A percentile compares a stretch with the other conserved stretches of the same genome.
These are phyloP conservation scores for Epichloe bromicola DNA, from an alignment of 2,329 filamentous ascomycete genomes.

Conservation along the genomic window DNA sequence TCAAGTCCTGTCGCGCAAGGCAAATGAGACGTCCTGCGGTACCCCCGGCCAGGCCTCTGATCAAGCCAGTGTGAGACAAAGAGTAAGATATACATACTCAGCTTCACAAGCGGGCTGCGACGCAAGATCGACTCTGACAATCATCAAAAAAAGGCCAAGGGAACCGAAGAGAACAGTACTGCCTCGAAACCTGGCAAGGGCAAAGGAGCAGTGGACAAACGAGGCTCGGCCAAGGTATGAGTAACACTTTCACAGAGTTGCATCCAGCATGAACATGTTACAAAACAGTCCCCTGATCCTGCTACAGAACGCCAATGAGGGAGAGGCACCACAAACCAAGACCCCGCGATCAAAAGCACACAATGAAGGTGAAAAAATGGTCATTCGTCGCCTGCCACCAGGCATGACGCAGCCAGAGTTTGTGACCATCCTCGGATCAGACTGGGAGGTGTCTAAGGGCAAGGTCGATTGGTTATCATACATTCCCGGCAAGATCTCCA, in stretches of 20 bases:
- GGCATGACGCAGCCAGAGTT: slow-evolving; percentile 75
- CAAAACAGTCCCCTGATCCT: not conserved
- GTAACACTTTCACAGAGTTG: not conserved
- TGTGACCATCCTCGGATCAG: slow-evolving; percentile 53
- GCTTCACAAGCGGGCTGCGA: not conserved
- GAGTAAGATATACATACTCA: not conserved
- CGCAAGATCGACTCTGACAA: not conserved
- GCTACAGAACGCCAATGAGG: slow-evolving; percentile 12
- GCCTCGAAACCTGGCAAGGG: slow-evolving; percentile 11
- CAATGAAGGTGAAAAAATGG: slow-evolving; percentile 59
- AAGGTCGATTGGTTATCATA: slow-evolving; percentile 77
- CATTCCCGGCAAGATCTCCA: slow-evolving; percentile 56
- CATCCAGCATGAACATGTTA: not conserved
- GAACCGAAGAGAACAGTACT: slow-evolving; percentile 11
- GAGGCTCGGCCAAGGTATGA: slow-evolving; percentile 17
- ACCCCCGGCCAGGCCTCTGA: slow-evolving; percentile 11
- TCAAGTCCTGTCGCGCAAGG: slow-evolving; percentile 23
- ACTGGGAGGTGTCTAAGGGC: slow-evolving; percentile 70
- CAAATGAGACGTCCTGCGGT: slow-evolving; percentile 18
- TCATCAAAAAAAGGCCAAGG: slow-evolving; percentile 11
- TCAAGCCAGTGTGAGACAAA: slow-evolving; percentile 13
- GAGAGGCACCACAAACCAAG: slow-evolving; percentile 14
- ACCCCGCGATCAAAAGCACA: slow-evolving; percentile 19
- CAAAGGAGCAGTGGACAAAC: slow-evolving; percentile 16
- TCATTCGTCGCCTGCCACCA: slow-evolving; percentile 74